Percentiles rank a stretch among this genome's conserved stretches.
Conservation (phyloP, 352 stramenopile species). For the Thraustochytrium striatum region DNA sequence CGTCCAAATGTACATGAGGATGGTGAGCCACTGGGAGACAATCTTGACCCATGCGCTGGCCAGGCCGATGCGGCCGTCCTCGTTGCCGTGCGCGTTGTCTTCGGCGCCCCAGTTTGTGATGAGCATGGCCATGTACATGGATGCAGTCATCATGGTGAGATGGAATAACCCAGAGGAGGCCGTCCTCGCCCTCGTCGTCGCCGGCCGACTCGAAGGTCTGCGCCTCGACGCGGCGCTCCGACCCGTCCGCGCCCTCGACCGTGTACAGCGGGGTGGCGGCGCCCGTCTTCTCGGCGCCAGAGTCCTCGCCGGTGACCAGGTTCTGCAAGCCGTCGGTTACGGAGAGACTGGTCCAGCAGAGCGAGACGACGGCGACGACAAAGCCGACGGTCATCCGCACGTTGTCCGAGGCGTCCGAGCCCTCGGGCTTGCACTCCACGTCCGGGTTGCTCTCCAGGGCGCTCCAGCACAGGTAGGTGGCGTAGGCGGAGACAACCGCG, state of each 20-base stretch:
- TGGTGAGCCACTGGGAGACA: slow-evolving; percentile 51
- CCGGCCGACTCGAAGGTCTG: slow-evolving; percentile 14
- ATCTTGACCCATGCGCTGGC: slow-evolving; percentile 53
- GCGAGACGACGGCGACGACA: slow-evolving; percentile 19
- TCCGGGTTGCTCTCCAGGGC: slow-evolving; percentile 24
- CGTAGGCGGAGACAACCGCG: slow-evolving; percentile 26
- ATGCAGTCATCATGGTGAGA: slow-evolving; percentile 42
- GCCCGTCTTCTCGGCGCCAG: background rate
- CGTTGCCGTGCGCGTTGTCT: slow-evolving; percentile 44
- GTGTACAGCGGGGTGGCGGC: slow-evolving; percentile 45
- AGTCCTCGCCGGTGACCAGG: slow-evolving; percentile 28
- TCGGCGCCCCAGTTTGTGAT: slow-evolving; percentile 51
- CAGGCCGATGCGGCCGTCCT: slow-evolving; percentile 14
- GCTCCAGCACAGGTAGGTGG: slow-evolving; percentile 34
- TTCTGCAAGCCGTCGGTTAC: slow-evolving; percentile 7
- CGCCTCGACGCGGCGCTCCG: slow-evolving; percentile 1
- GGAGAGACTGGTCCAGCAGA: slow-evolving; percentile 41
- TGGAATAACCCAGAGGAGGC: slow-evolving; percentile 51
- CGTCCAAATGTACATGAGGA: slow-evolving; percentile 52
- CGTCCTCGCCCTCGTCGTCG: background rate
- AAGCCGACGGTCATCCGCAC: slow-evolving; percentile 39
- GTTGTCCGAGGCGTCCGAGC: background rate
- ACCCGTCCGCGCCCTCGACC: slow-evolving; percentile 27
- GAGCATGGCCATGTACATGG: slow-evolving; percentile 55
- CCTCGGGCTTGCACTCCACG: slow-evolving; percentile 19